Base-by-base conservation (phyloP, 2,329 filamentous ascomycete species). In the Venturia pyrina region DNA sequence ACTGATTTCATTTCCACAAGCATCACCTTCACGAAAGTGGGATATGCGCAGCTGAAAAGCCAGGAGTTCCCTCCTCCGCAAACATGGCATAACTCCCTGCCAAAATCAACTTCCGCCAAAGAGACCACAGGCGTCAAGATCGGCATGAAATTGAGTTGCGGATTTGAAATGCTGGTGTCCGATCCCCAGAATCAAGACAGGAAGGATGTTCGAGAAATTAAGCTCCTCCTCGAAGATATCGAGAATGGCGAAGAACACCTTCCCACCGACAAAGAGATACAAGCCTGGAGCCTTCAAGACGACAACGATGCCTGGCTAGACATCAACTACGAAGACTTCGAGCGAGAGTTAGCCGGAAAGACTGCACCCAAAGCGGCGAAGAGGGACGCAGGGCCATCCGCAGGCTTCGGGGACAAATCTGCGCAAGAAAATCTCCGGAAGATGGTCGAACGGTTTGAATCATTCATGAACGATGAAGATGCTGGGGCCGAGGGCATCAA, bases 301-400 rank as follows among this genome's bases (percentile, higher is more conserved):
- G 93, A 98, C 68, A 86, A 92, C 70, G 95, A 98, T 71, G 83
- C 85, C 28, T 99, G 95, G 95, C 81, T 99, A 69, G 88, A 98
- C 70, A 96, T 99, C 66, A 87, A 93, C 72, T 97, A 91, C 70
- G 84, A 89, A 21, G 92, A 97, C 68, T 91, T 99, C 66, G 93
- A 97, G 71, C 82, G 83, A 37, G 92, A 97, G 73, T 78, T 99
- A 1, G 79, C 81, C 65, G 85, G 84, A 68, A 72, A 57, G 68
- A 59, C 40, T 5, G 32, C 15, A 3, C 24, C 65, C 6, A 66
- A 66, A 21, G 34, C 41, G 21, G n/a, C 5, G 15, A 10, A 59
- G 15, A 59, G n/a, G 32, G 53, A 37, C 11, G 59, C 46, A 32
- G 50, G 37, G n/a, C 10, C 37, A 7, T 59, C 37, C 21, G 37